Base-by-base conservation (phyloP, 306 rosid genomes). In the Fagus crenata region DNA sequence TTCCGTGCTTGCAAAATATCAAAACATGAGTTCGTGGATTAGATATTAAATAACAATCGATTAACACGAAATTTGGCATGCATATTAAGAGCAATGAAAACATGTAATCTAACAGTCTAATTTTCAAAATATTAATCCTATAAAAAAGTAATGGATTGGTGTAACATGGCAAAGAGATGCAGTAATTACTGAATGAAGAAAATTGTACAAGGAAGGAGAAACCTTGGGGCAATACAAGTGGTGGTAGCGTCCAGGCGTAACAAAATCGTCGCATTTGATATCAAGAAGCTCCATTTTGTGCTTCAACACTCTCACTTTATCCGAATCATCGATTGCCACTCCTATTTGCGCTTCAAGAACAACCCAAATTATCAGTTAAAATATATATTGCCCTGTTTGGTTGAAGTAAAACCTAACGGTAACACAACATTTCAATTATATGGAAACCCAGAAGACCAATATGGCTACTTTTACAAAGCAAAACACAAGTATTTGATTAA, bases 221-320 rank as follows among this genome's bases (percentile, higher is more conserved):
- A 94, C 97, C 93, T 88, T 94, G 56, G 98, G 96, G 78, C 98
- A 94, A 69, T 78, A 76, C 54, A 90, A 40, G 75, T 86, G 88
- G 80, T 87, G 85, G 81, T 84, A 92, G 64, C 68, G 78, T 42
- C 92, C 95, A 73, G 96, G 93, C 61, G 81, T 80, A 80, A 86
- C 90, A 58, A 89, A 82, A 60, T 86, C 79, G 31, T 83, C 86
- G 71, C 80, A 81, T 53, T 51, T 61, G 54, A 94, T 85, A 60
- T 93, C 97, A 78, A 94, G 78, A 77, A 78, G 85, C 80, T 86
- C 96, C 84, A 87, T 60, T 83, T 87, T 89, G 83, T 91, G 87
- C 87, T 83, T 90, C 78, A 94, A 77, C 40, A 82, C 70, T 49
- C 80, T 73, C 78, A 84, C 86, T 83, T 77, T 85, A 39, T 84